Evolutionary conservation across 768 basidiomycete species (phyloP), one percentile per base, ranked within the genome.

Genomic region (Nidularia pulvinata): DNA sequence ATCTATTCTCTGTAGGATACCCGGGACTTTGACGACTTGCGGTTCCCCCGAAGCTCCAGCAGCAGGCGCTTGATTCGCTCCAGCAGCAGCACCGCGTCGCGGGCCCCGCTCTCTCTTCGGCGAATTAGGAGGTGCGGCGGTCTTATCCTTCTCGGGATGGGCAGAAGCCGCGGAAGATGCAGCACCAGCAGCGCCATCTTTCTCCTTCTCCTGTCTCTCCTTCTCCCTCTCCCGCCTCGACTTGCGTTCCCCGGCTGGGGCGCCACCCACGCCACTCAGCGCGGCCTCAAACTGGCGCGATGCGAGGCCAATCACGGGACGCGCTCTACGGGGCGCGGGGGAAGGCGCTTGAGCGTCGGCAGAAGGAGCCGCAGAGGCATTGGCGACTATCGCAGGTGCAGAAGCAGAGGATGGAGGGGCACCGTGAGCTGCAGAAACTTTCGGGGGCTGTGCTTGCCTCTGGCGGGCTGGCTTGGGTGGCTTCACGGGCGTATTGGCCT

Each of bases 231-330:
- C 62, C 56, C 61, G 48, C 50, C 55, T 62, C 57, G 60, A 50
- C 64, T 65, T 59, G 59, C 69, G 35, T 57, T 65, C 43, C 62
- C 67, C 35, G 34, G 54, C 58, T 25, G 69, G 67, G n/a, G 75
- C 66, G 4, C 83, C 82, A 5, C 84, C 85, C 0, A 83, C 82
- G 0, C 86, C 83, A 53, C 68, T 89, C 32, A 91, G 67, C 6
- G 89, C 89, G 6, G 83, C 88, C 59, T 89, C 88, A 50, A 91
- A 86, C 11, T 89, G 86, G 10, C 88, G 76, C 3, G 82, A 83
- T 0, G 77, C 85, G 6, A 87, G 63, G 0, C 87, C 86, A 33
- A 90, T 68, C 7, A 86, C 74, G 1, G 86, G 86, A 5, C 88
- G 80, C 4, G 66, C 57, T 33, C 83, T 76, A 22, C 81, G 77